Evolutionary conservation across 2,329 filamentous ascomycete species (phyloP).

Genomic region (Cercospora sp.): DNA sequence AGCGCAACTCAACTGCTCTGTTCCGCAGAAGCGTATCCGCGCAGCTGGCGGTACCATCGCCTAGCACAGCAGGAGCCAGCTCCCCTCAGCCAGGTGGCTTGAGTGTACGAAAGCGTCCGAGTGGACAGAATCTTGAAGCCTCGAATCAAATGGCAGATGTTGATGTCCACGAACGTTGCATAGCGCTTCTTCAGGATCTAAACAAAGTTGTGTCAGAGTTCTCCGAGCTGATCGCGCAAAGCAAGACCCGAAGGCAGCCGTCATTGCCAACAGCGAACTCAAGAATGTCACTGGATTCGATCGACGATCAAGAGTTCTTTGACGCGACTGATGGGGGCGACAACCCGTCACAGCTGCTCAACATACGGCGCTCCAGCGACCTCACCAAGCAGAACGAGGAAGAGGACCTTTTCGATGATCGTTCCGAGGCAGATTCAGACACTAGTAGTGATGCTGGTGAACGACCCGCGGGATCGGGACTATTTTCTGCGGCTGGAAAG

Average conservation of each 20-base stretch:
- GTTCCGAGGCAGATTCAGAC: slow-evolving; percentile 59
- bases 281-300: slow-evolving; percentile 75
- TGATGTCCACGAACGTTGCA: slow-evolving; percentile 76
- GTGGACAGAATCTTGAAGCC: slow-evolving; percentile 26
- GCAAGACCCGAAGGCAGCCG: slow-evolving; percentile 70
- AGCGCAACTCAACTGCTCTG: slow-evolving; percentile 44
- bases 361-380: slow-evolving; percentile 71
- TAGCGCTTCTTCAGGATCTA: slow-evolving; percentile 78
- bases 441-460: slow-evolving; percentile 61
- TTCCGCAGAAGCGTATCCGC: slow-evolving; percentile 55
- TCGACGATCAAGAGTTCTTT: slow-evolving; percentile 86
- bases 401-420: slow-evolving; percentile 50
- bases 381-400: slow-evolving; percentile 65
- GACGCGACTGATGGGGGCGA: slow-evolving; percentile 72
- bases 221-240: slow-evolving; percentile 71
- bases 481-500: slow-evolving; percentile 25
- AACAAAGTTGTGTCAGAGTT: slow-evolving; percentile 84
- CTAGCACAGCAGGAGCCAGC: slow-evolving; percentile 32
- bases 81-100: slow-evolving; percentile 41
- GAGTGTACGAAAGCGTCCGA: slow-evolving; percentile 40
- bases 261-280: slow-evolving; percentile 48
- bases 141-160: slow-evolving; percentile 25
- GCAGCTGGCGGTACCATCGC: slow-evolving; percentile 53
- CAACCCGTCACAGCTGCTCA: slow-evolving; percentile 64
- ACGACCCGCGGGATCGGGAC: slow-evolving; percentile 31